These are phyloP conservation scores for Phyllosticta citrichinensis DNA, from an alignment of 2,329 filamentous ascomycete species.

Conservation along the genomic window DNA sequence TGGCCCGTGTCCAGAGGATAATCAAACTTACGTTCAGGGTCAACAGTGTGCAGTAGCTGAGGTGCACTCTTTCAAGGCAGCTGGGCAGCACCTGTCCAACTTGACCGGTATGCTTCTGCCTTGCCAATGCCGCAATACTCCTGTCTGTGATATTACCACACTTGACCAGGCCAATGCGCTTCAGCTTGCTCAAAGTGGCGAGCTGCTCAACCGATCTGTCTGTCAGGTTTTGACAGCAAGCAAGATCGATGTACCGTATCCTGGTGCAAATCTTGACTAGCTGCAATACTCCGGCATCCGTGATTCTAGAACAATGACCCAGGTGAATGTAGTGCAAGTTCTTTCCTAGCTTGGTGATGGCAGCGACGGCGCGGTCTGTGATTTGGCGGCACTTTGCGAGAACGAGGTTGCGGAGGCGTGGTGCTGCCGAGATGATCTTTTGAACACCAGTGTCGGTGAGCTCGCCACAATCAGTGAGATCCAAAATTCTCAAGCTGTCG, in stretches of 20 bases:
- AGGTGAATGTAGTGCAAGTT: slow-evolving; percentile 95
- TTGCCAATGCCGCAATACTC: slow-evolving; percentile 76
- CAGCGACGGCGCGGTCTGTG: slow-evolving; percentile 76
- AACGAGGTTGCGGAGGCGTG: slow-evolving; percentile 82
- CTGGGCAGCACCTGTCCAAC: slow-evolving; percentile 52
- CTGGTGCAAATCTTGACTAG: slow-evolving; percentile 81
- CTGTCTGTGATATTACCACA: slow-evolving; percentile 82
- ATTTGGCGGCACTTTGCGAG: slow-evolving; percentile 90
- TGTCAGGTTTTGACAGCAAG: slow-evolving; percentile 85
- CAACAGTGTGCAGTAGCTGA: slow-evolving; percentile 86
- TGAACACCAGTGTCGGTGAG: slow-evolving; percentile 81
- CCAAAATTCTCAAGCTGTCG: slow-evolving; percentile 84
- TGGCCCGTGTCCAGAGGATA: neutral
- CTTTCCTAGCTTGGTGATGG: slow-evolving; percentile 83
- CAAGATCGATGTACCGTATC: slow-evolving; percentile 93
- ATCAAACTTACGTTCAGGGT: slow-evolving; percentile 59
- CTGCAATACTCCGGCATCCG: slow-evolving; percentile 75
- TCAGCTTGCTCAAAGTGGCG: slow-evolving; percentile 80
- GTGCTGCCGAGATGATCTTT: slow-evolving; percentile 77
- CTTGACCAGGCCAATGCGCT: slow-evolving; percentile 91
- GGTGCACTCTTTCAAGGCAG: slow-evolving; percentile 79
- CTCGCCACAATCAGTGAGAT: slow-evolving; percentile 78
- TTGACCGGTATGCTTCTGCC: slow-evolving; percentile 46
- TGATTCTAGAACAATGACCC: slow-evolving; percentile 86
- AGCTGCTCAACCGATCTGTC: slow-evolving; percentile 78